Evolutionary conservation across 75 land plant genomes (phyloP), one percentile per base, ranked within the genome.

Genomic region (Pinus tabuliformis): DNA sequence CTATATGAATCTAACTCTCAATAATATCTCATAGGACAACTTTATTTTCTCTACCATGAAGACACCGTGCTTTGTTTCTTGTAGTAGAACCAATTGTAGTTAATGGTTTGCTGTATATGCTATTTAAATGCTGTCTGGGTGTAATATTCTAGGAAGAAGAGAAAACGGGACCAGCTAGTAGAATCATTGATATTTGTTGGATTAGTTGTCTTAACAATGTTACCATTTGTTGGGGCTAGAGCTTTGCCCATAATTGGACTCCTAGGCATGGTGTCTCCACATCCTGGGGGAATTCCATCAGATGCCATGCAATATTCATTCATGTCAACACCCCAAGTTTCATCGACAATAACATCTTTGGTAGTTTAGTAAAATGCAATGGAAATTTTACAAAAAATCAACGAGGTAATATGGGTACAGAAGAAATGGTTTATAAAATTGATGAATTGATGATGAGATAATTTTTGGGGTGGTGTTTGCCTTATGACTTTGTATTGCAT

Each of bases 91-190:
- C 49, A 45, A 6, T 45, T 8, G 7, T 45, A 45, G 49, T 45
- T 45, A 45, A 45, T 45, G 49, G 49, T 45, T 45, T 45, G 6
- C 49, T 45, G 49, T 45, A 45, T 45, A 45, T 45, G 49, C 7
- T 6, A 45, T 45, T 45, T 45, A 45, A 45, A 45, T 45, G 6
- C 49, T 24, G 57, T 6, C 17, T 72, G 13, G 22, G n/a, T 13
- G 0, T 70, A 3, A 37, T 7, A 72, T 54, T 54, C 52, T 76
- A 95, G 95, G 85, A 95, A 79, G 79, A 95, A 88, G 84, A 85
- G 95, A 76, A 95, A 92, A 80, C 92, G 98, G 98, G 98, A 95
- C 64, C 91, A 95, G 65, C 98, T 93, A 66, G 95, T 90, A 33
- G 93, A 91, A 82, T 76, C 86, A 1, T 62, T 91, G 33, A 59